Evolutionary conservation across 495 filamentous ascomycete species (phyloP), one percentile per base, ranked within the genome.

Genomic region (Penicillium coffeae): DNA sequence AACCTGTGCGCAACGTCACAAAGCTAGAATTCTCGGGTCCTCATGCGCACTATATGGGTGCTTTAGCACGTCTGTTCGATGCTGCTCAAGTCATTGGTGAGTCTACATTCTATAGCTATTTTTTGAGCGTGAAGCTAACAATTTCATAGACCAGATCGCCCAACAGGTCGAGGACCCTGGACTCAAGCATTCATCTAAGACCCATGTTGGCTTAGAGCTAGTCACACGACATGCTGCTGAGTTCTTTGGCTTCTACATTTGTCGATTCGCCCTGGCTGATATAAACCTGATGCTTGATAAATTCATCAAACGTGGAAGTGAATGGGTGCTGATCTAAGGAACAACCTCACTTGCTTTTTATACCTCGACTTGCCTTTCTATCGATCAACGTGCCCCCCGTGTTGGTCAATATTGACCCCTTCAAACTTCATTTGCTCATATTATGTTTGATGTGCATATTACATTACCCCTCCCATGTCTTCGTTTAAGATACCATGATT

Each of bases 211-310:
- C 14, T 77, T 98, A 21, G 94, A 98, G 66, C 79, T 97, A 14
- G 90, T 89, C 65, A 88, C 89, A 21, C 82, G 90, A 15, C 92
- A 96, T 68, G 94, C 93, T 8, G 89, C 94, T 22, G 93, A 97
- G 60, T 98, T 98, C 71, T 98, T 98, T 65, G 91, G 85, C 21
- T 96, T 98, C 68, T 97, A 90, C 63, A 77, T 98, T 14, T 96
- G 92, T 66, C 88, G 94, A 13, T 98, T 97, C 63, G 90, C 89
- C 21, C 67, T 97, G 38, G 75, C 85, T 7, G 93, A 98, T 67
- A 71, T 98, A 50, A 77, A 82, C 34, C 60, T 95, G 63, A 79
- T 98, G 73, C 75, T 97, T 60, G 93, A 98, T 66, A 98, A 97
- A 66, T 97, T 92, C 60, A 83, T 98, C 63, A 97, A 97, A 75